Base-by-base conservation (phyloP, 2,329 filamentous ascomycete species). In the Cladorrhinum sp. region DNA sequence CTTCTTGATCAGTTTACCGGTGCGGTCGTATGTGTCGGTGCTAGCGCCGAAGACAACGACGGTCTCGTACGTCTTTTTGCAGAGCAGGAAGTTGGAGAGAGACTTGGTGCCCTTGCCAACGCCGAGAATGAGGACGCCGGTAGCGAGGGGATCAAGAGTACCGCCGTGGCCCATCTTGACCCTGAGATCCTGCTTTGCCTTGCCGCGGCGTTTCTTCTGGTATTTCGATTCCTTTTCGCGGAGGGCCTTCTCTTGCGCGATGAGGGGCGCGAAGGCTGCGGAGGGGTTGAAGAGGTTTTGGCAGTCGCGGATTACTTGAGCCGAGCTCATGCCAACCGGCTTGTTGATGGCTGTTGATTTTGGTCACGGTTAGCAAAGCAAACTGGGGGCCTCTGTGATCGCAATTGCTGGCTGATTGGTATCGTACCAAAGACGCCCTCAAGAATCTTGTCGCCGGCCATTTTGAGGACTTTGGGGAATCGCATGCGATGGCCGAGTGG, bases 111-210 rank as follows among this genome's bases (percentile, higher is more conserved):
- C 95, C 61, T 84, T 86, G 36, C 93, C 95, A 56, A 97, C 82
- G 59, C 93, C 95, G 6, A 95, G 81, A 64, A 98, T 92, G 54
- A 99, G 83, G 23, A 99, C 91, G 50, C 95, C 95, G 1, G 93
- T 96, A 8, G 95, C 95, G 69, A 97, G 83, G 24, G 95, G 95
- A 71, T 99, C 95, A 18, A 99, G 83, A 1, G 95, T 99, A 49
- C 95, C 95, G 62, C 95, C 95, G 77, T 99, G 95, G 32, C 95
- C 95, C 70, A 98, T 90, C 79, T 98, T 99, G 67, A 98, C 88
- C 64, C 91, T 85, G 4, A 88, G 73, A 1, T 82, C 79, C 67
- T 82, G 82, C 73, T 85, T 84, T 64, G 81, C 80, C 51, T 76
- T 77, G 64, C 78, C 77, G 62, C 86, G 82, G 62, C 87, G 83